Base-by-base conservation (phyloP, 108 stramenopile genomes). In the Skeletonema potamos region DNA sequence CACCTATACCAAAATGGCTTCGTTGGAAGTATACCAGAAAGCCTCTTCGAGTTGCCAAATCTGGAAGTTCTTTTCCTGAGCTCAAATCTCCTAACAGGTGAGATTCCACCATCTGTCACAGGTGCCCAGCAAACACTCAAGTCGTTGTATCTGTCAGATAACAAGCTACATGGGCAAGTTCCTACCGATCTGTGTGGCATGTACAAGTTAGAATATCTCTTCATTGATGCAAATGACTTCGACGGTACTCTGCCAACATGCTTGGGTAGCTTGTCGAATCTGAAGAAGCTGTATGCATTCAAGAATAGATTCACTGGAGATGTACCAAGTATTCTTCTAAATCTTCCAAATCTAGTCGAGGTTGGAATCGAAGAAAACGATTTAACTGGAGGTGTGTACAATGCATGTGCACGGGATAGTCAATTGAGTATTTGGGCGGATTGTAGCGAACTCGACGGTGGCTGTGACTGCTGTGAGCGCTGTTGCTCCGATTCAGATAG, bases 91-190 rank as follows among this genome's bases (percentile, higher is more conserved):
- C 59, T 88, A 55, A 46, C 63, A 15, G 87, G 87, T 20, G 58
- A 46, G 39, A 79, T 89, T 43, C 88, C 88, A 6, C 26, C 72
- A 17, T 63, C 74, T 37, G 54, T 84, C 3, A 61, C 58, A 9
- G 36, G 68, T 73, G 72, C 81, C 64, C 62, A 46, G 26, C 67
- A 66, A 51, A 27, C 55, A 10, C 46, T 90, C 22, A 78, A 77
- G 56, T 73, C 75, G 12, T 79, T 93, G 15, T 86, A 89, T 27
- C 62, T 93, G 12, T 85, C 75, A 9, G 73, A 86, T 32, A 93
- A 93, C 66, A 63, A 75, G 27, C 54, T 93, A 7, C 66, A 71
- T 13, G 92, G 92, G 8, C 55, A 73, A 43, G 80, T 93, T 20
- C 85, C 92, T 18, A 72, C 78, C 54, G 57, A 60, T 24, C 20